Conservation (phyloP, 2,329 filamentous ascomycete species). For the Verticillium albo-atrum region DNA sequence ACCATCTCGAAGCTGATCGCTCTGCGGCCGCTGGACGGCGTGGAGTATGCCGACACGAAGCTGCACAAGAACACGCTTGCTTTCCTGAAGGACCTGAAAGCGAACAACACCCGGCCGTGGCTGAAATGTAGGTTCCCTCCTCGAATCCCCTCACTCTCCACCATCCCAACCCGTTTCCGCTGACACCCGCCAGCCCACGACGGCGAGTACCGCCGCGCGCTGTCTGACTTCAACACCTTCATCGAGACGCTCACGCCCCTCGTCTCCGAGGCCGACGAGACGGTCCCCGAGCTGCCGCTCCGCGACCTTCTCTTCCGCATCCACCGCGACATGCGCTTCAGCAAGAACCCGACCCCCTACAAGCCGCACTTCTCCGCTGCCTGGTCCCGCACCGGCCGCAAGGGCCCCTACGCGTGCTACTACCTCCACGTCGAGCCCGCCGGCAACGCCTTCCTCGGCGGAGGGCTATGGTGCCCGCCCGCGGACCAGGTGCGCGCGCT, state of each 20-base stretch:
- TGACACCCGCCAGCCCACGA: slow-evolving; percentile 67
- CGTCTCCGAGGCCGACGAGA: slow-evolving; percentile 69
- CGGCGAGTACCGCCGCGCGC: slow-evolving; percentile 69
- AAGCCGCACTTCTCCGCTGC: slow-evolving; percentile 85
- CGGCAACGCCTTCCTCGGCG: slow-evolving; percentile 66
- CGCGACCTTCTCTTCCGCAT: slow-evolving; percentile 88
- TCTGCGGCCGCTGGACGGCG: slow-evolving; percentile 33
- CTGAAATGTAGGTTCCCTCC: slow-evolving; percentile 42
- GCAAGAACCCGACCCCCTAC: slow-evolving; percentile 80
- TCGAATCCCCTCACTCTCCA: slow-evolving; percentile 1
- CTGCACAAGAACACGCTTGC: slow-evolving; percentile 54
- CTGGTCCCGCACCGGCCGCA: slow-evolving; percentile 82
- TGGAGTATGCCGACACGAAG: slow-evolving; percentile 46
- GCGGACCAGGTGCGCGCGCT: slow-evolving; percentile 60
- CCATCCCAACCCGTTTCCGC: slow-evolving; percentile 3
- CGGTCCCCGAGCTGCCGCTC: slow-evolving; percentile 77
- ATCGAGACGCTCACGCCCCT: slow-evolving; percentile 67
- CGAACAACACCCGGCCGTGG: slow-evolving; percentile 56
- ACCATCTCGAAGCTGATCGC: slow-evolving; percentile 37
- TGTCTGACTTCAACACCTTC: slow-evolving; percentile 79
- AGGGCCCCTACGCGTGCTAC: slow-evolving; percentile 84
- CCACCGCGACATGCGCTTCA: slow-evolving; percentile 82
- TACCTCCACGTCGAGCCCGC: slow-evolving; percentile 81
- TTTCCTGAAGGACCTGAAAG: slow-evolving; percentile 55
- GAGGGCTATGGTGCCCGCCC: slow-evolving; percentile 79